Base-by-base conservation (phyloP, 1,284 basidiomycete genomes). In the Mycosarcoma maydis region DNA sequence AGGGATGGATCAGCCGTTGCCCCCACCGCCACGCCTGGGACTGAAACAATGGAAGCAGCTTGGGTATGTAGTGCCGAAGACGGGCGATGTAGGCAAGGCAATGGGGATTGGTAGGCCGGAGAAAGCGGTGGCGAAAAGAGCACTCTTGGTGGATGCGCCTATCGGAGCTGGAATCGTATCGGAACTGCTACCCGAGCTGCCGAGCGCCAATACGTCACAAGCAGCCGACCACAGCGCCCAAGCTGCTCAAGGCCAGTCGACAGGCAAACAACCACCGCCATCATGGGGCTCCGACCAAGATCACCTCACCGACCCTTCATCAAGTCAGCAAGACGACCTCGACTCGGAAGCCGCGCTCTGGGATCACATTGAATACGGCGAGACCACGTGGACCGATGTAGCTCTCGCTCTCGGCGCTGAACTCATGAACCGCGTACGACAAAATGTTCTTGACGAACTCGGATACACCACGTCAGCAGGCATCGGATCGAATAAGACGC, bases 401-500 rank as follows among this genome's bases (percentile, higher is more conserved):
- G 92, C 92, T 0, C 83, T 98, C 33, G 90, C 90, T 1, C 88
- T 96, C 41, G 95, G 89, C 2, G 93, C 93, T 6, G 91, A 93
- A 80, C 82, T 95, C 34, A 95, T 97, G 89, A 84, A 85, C n/a
- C 87, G 87, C 48, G 87, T 90, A 37, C 86, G 91, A 67, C 84
- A 85, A 61, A 88, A 89, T 55, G 88, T 98, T 3, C 85, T 86
- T 49, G 84, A 85, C 24, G 86, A 88, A 73, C 85, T 98, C 20
- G 91, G 92, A 16, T 98, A 99, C 78, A 94, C 93, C 7, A 96
- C 92, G 46, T 94, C 92, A 41, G 95, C 96, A 87, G 96, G 96
- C 2, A 90, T 98, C 53, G 90, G 92, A 2, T 86, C 90, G 70
- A 98, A 97, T 83, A 98, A 97, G 82, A 92, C 94, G 62, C 85